Conservation (phyloP, 495 filamentous ascomycete species). For the Aspergillus steynii region DNA sequence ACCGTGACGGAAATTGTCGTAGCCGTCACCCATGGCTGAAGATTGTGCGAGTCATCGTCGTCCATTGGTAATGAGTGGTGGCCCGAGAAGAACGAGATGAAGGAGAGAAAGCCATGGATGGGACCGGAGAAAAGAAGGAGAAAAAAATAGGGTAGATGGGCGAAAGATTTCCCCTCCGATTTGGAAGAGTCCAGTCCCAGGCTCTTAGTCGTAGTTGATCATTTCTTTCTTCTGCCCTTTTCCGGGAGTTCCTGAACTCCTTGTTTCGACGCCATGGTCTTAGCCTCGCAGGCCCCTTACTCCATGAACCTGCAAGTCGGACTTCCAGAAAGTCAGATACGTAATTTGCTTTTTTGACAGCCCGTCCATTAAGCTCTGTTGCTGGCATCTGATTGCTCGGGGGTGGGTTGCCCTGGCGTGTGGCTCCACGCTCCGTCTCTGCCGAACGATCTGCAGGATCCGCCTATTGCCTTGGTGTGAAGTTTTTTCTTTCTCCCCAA, state of each 20-base stretch:
- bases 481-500: not conserved
- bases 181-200: not conserved
- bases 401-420: not conserved
- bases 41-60: constrained; percentile 15
- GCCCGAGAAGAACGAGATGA: not conserved
- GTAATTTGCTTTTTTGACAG: not conserved
- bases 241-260: not conserved
- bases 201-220: not conserved
- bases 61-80: constrained; percentile 1
- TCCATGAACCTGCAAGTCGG: not conserved
- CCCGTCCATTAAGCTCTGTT: not conserved
- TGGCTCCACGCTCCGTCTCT: not conserved
- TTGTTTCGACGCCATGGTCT: not conserved
- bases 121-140: not conserved
- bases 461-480: not conserved
- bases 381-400: not conserved
- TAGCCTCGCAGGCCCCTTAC: not conserved
- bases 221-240: not conserved
- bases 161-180: not conserved
- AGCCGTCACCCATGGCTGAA: constrained; percentile 40
- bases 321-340: not conserved
- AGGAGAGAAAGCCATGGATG: not conserved
- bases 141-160: not conserved
- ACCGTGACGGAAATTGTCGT: constrained; percentile 27
- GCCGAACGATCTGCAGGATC: not conserved